Base-by-base conservation (phyloP, 805 yeast species). In the Zygosaccharomyces lentus region DNA sequence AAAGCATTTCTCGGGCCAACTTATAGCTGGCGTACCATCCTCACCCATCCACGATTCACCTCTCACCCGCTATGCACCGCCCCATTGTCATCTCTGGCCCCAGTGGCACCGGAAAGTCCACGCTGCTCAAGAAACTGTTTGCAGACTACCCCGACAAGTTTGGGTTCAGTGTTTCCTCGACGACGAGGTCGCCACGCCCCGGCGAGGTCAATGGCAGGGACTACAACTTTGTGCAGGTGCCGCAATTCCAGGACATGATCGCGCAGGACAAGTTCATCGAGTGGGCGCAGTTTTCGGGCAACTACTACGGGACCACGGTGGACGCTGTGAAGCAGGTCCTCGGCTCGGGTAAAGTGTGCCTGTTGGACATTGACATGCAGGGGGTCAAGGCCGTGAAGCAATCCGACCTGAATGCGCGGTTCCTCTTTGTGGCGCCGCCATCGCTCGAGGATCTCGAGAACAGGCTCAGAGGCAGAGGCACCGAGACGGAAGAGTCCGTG, bases 61-160 rank as follows among this genome's bases (percentile, higher is more conserved):
- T 13, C n/a, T 16, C 10, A 12, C 13, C 32, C 8, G 9, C 16
- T 26, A 65, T 65, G 68, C 51, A 65, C 37, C 87, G 93, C 69
- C 98, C 97, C 42, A 83, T 93, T 54, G 97, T 93, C 53, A 77
- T 93, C 51, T 89, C 96, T 34, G 99, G 99, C 55, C 99, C 99
- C 46, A 87, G 96, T 42, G 96, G 81, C 58, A 76, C 97, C 31
- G 99, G 99, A 53, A 93, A 93, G 69, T 88, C 97, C 55, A 93
- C 99, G 9, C 74, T 93, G 45, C 75, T 93, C 64, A 89, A 93
- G 71, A 84, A 82, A 65, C 74, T 93, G 54, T 86, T 93, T 62
- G 89, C 85, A 38, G 98, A 91, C 66, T 89, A 66, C 68, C 99
- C 99, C 50, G 82, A 77, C 56, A 78, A 74, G 51, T 93, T 93